Conservation (phyloP, 2,329 filamentous ascomycete species). For the Fusarium subtropicale region DNA sequence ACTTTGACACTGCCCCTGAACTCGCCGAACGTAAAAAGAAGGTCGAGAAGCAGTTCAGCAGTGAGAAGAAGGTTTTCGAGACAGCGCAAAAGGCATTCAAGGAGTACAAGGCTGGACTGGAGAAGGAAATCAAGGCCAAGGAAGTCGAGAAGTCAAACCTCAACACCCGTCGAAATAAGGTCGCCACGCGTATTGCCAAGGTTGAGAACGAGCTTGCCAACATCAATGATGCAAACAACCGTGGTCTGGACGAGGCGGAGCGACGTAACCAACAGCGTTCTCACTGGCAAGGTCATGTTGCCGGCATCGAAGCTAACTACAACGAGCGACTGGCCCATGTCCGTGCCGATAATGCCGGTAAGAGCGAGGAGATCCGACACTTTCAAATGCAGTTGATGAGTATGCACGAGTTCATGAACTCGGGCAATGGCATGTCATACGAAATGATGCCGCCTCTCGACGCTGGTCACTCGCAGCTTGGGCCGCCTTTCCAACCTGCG, state of each 20-base stretch:
- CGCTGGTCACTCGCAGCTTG: constrained; percentile 43
- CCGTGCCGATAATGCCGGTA: constrained; percentile 47
- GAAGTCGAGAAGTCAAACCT: constrained; percentile 72
- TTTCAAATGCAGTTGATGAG: constrained; percentile 50
- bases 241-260: constrained; percentile 73
- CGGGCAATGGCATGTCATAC: constrained; percentile 50
- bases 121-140: constrained; percentile 71
- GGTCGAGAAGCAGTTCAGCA: constrained; percentile 64
- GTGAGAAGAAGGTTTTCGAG: constrained; percentile 71
- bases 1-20: constrained; percentile 72
- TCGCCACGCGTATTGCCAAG: constrained; percentile 76
- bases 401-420: constrained; percentile 51
- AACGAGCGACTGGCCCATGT: constrained; percentile 58
- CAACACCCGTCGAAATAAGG: constrained; percentile 77
- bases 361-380: constrained; percentile 48
- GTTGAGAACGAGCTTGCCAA: constrained; percentile 78
- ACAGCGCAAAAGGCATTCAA: constrained; percentile 65
- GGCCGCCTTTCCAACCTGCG: constrained; percentile 43
- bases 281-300: constrained; percentile 60
- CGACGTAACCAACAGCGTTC: constrained; percentile 65
- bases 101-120: constrained; percentile 69
- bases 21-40: constrained; percentile 68
- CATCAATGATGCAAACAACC: constrained; percentile 75
- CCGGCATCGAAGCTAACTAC: constrained; percentile 60
- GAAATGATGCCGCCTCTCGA: constrained; percentile 46